Evolutionary conservation across 371 early-diverging fungal genomes (phyloP).

Genomic region (Mucor sp.): DNA sequence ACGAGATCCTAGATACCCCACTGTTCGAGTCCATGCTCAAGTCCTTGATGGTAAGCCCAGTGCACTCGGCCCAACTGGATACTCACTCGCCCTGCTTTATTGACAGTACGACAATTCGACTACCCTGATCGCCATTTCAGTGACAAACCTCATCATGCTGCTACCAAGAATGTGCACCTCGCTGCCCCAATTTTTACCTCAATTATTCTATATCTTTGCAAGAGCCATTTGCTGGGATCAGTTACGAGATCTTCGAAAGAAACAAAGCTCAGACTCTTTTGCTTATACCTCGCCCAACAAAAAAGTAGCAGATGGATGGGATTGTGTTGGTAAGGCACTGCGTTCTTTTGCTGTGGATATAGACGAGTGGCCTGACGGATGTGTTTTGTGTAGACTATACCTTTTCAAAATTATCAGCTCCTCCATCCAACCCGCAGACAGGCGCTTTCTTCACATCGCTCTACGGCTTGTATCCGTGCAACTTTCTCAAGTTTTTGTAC

Average conservation of each 20-base stretch:
- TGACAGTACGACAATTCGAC: slow-evolving; percentile 66
- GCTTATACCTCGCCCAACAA: slow-evolving; percentile 16
- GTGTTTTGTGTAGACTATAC: slow-evolving; percentile 39
- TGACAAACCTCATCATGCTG: slow-evolving; percentile 67
- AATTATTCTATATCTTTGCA: slow-evolving; percentile 61
- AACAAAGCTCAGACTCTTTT: slow-evolving; percentile 29
- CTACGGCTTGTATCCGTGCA: slow-evolving; percentile 71
- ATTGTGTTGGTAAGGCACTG: slow-evolving; percentile 44
- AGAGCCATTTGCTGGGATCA: slow-evolving; percentile 69
- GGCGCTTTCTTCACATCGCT: slow-evolving; percentile 64
- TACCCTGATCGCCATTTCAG: slow-evolving; percentile 59
- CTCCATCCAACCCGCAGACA: slow-evolving; percentile 56
- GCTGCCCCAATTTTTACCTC: slow-evolving; percentile 57
- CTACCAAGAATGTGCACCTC: slow-evolving; percentile 67
- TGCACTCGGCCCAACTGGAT: not conserved
- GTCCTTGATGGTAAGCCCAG: slow-evolving; percentile 55
- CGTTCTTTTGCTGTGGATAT: no score
- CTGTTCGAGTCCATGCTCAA: slow-evolving; percentile 58
- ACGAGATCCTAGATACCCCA: slow-evolving; percentile 63
- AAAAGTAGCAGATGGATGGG: slow-evolving; percentile 40
- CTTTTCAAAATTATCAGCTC: slow-evolving; percentile 55
- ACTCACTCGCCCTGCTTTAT: not conserved
- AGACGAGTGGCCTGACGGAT: not conserved
- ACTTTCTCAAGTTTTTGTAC: slow-evolving; percentile 58
- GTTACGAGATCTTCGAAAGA: slow-evolving; percentile 46